Percentiles rank a stretch among this genome's conserved stretches.
phyloP scores from a whole-genome alignment of 306 rosid genomes.

The Acmispon strigosus region DNA sequence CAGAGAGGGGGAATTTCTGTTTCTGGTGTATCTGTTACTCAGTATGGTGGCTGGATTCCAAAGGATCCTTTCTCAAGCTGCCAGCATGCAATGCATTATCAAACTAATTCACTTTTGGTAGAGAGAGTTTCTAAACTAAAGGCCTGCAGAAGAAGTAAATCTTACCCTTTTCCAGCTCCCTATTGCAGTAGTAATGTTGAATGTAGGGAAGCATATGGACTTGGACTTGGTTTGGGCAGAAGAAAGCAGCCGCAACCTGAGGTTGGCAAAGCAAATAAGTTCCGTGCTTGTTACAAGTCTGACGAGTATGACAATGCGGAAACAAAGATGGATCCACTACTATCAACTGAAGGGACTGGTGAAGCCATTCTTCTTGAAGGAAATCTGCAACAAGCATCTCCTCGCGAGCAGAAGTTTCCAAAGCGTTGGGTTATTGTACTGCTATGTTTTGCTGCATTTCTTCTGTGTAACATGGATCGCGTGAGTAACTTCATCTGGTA shows the following conservation, averaged over 20 bases:
- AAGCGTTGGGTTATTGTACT: slow-evolving; percentile 93
- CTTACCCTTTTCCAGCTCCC: slow-evolving; percentile 32
- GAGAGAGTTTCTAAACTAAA: slow-evolving; percentile 33
- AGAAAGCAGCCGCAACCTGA: slow-evolving; percentile 25
- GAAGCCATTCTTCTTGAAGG: slow-evolving; percentile 64
- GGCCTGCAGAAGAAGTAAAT: slow-evolving; percentile 29
- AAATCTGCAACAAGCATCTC: slow-evolving; percentile 33
- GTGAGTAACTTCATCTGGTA: slow-evolving; percentile 47
- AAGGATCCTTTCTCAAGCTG: slow-evolving; percentile 25
- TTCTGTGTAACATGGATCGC: slow-evolving; percentile 96
- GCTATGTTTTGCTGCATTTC: slow-evolving; percentile 81
- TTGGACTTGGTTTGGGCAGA: slow-evolving; percentile 28
- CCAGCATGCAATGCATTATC: slow-evolving; percentile 19
- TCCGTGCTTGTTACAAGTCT: slow-evolving; percentile 54
- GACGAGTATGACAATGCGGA: slow-evolving; percentile 57
- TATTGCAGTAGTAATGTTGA: slow-evolving; percentile 22
- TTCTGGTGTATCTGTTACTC: slow-evolving; percentile 21
- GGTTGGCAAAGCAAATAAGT: slow-evolving; percentile 38
- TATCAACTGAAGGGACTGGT: slow-evolving; percentile 51
- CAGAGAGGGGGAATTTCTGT: slow-evolving; percentile 31
- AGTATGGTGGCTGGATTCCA: slow-evolving; percentile 14
- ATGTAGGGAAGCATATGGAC: slow-evolving; percentile 11
- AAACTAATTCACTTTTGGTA: slow-evolving; percentile 22
- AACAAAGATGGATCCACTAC: slow-evolving; percentile 41
- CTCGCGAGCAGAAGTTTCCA: slow-evolving; percentile 78